These are phyloP conservation scores for Fragaria iinumae DNA, from an alignment of 306 rosid genomes.

Conservation along the genomic window DNA sequence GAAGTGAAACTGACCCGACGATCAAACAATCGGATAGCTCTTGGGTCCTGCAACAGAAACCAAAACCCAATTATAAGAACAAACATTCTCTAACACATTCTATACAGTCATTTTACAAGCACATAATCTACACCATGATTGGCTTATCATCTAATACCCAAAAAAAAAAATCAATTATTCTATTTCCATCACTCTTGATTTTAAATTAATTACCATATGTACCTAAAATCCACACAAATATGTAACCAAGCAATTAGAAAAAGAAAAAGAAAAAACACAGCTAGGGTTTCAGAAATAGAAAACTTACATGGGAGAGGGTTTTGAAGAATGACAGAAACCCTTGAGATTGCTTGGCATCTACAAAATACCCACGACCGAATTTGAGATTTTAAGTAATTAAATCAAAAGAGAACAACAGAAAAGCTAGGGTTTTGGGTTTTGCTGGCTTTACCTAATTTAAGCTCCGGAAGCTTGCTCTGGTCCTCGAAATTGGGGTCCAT, in stretches of 20 bases:
- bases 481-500: constrained; percentile 65
- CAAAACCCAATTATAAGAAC: constrained; percentile 15
- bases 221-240: not conserved
- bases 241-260: not conserved
- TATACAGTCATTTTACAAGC: not conserved
- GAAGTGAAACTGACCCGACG: constrained; percentile 65
- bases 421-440: constrained; percentile 15
- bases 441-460: constrained; percentile 61
- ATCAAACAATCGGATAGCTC: constrained; percentile 89
- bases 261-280: not conserved
- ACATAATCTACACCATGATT: not conserved
- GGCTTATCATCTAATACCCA: not conserved
- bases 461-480: constrained; percentile 77
- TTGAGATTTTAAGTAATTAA: constrained; percentile 1
- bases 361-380: constrained; percentile 16
- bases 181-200: not conserved
- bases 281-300: constrained; percentile 4
- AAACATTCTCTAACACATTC: not conserved
- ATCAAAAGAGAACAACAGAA: not conserved
- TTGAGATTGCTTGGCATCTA: constrained; percentile 93
- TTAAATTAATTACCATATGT: not conserved
- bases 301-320: constrained; percentile 70
- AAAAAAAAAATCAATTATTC: not conserved
- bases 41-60: constrained; percentile 64
- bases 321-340: constrained; percentile 94